A percentile compares a stretch with the other conserved stretches of the same genome.
phyloP scores from a whole-genome alignment of 306 rosid genomes.

The Senna tora region DNA sequence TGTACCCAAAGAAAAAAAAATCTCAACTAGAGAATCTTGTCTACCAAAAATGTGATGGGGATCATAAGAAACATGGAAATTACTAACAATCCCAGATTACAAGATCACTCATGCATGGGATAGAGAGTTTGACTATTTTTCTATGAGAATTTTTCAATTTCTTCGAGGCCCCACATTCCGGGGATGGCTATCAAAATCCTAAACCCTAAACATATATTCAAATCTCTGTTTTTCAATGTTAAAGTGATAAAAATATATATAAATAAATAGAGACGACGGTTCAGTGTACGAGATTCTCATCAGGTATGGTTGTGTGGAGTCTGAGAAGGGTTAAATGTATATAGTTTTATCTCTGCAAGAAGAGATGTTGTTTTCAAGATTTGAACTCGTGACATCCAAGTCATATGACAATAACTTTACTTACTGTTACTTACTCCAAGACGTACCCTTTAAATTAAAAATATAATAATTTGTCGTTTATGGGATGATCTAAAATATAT shows the following conservation, averaged over 20 bases:
- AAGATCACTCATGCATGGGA: slow-evolving; percentile 47
- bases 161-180: slow-evolving; percentile 24
- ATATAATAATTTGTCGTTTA: slow-evolving; percentile 37
- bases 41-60: slow-evolving; percentile 46
- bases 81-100: slow-evolving; percentile 46
- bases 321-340: no score
- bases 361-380: no score
- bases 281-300: no score
- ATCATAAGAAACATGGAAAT: slow-evolving; percentile 50
- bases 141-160: slow-evolving; percentile 19
- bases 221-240: slow-evolving; percentile 35
- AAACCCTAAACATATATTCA: slow-evolving; percentile 38
- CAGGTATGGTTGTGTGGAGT: no score
- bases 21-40: slow-evolving; percentile 51
- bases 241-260: slow-evolving; percentile 37
- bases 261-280: no score
- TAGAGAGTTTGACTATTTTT: slow-evolving; percentile 43
- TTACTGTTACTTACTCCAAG: no score
- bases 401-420: no score
- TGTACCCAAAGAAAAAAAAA: slow-evolving; percentile 39
- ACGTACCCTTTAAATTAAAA: no score
- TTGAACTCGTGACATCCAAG: no score
- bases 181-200: slow-evolving; percentile 18
- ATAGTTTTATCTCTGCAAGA: no score
- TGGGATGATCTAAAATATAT: slow-evolving; percentile 1